Evolutionary conservation across 2,329 filamentous ascomycete genomes (phyloP).

Genomic region (Phoma herbarum): DNA sequence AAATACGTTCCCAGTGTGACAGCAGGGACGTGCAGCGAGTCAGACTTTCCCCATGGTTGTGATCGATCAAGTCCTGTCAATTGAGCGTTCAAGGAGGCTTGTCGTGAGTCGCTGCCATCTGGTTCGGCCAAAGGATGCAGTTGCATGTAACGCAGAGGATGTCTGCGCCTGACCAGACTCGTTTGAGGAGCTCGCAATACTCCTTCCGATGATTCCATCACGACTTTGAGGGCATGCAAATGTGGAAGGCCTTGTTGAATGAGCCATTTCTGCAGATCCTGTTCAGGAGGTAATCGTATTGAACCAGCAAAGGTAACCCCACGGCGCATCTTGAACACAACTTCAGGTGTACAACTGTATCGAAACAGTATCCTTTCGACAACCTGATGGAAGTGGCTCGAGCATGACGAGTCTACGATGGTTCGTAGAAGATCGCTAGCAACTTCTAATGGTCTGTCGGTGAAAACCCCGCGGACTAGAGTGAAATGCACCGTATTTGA

Average conservation of each 20-base stretch:
- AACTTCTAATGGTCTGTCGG: background rate
- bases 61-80: background rate
- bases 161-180: background rate
- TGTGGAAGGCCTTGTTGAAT: background rate
- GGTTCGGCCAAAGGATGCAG: background rate
- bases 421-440: background rate
- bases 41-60: background rate
- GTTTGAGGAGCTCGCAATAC: background rate
- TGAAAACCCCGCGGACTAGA: background rate
- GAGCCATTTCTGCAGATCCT: background rate
- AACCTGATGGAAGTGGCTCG: background rate
- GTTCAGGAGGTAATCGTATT: background rate
- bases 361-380: background rate
- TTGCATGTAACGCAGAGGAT: background rate
- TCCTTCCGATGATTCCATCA: constrained; percentile 2
- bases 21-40: too few relatives aligned
- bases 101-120: background rate
- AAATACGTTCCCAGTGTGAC: too few relatives aligned
- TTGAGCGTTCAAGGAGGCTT: background rate
- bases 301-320: background rate
- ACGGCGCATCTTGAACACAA: constrained; percentile 1
- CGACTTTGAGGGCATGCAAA: background rate
- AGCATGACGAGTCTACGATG: background rate
- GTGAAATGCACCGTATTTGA: background rate
- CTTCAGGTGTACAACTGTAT: background rate